Evolutionary conservation across 2,329 filamentous ascomycete species (phyloP).

Genomic region (Lachnellula suecica): DNA sequence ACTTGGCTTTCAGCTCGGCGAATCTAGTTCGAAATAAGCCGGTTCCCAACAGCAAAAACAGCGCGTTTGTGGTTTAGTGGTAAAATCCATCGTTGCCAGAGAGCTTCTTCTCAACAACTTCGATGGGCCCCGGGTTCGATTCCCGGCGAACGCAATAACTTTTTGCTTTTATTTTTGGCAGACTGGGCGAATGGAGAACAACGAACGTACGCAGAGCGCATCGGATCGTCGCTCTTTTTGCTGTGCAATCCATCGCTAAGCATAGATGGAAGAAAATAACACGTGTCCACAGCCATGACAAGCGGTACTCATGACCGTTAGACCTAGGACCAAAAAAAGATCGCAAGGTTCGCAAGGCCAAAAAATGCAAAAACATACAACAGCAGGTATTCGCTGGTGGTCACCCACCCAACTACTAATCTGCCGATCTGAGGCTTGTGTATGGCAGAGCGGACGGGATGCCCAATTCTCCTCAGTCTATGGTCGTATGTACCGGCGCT

Average conservation of each 20-base stretch:
- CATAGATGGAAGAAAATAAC: no score
- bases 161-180: no score
- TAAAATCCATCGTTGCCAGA: not conserved
- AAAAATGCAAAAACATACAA: constrained; percentile 26
- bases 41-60: no score
- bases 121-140: not conserved
- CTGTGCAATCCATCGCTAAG: no score
- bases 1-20: no score
- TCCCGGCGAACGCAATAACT: not conserved
- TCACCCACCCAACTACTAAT: no score
- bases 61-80: not conserved
- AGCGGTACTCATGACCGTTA: not conserved
- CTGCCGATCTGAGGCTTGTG: constrained; percentile 29
- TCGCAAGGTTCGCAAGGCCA: no score
- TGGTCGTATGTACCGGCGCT: constrained; percentile 25
- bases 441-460: constrained; percentile 32
- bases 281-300: not conserved
- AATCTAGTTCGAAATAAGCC: no score
- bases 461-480: constrained; percentile 28
- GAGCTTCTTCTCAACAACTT: not conserved
- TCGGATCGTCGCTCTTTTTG: no score
- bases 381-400: constrained; percentile 26
- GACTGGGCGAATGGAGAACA: no score
- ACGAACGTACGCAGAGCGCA: no score
- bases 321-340: not conserved